These are phyloP conservation scores for Pulveroboletus sp. DNA, from an alignment of 1,284 basidiomycete species.

Conservation along the genomic window DNA sequence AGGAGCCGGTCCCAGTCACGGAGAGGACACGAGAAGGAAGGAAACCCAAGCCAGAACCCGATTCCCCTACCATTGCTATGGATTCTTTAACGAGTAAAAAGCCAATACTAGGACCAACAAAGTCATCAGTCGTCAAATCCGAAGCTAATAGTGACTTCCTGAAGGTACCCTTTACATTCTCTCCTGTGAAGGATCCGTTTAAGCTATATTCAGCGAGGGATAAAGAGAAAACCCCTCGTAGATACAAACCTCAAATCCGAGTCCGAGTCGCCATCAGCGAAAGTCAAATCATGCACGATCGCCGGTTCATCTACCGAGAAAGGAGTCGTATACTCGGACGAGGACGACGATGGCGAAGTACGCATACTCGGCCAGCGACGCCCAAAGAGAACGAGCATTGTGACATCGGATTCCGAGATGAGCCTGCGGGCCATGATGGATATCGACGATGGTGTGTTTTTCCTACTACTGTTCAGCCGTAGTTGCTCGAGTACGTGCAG, in stretches of 20 bases:
- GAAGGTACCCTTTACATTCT: slow-evolving; percentile 9
- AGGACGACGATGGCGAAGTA: slow-evolving; percentile 55
- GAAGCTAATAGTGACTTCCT: background rate
- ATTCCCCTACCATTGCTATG: background rate
- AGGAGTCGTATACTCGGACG: slow-evolving; percentile 56
- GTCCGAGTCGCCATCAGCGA: slow-evolving; percentile 5
- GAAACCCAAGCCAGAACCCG: slow-evolving; percentile 25
- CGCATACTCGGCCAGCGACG: slow-evolving; percentile 25
- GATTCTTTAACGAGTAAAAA: slow-evolving; percentile 1
- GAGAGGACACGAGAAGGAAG: slow-evolving; percentile 30
- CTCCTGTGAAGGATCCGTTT: slow-evolving; percentile 10
- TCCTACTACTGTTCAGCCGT: background rate
- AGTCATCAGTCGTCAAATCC: background rate
- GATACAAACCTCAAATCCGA: slow-evolving; percentile 52
- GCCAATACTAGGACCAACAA: background rate
- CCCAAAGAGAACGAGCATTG: slow-evolving; percentile 14
- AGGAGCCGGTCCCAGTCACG: slow-evolving; percentile 21
- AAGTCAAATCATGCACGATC: slow-evolving; percentile 18
- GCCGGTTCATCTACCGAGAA: slow-evolving; percentile 41
- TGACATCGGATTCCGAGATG: slow-evolving; percentile 38
- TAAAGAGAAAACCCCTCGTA: slow-evolving; percentile 54
- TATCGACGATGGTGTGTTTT: slow-evolving; percentile 62
- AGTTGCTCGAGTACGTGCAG: slow-evolving; percentile 29
- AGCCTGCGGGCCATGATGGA: slow-evolving; percentile 72
- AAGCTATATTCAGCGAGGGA: slow-evolving; percentile 47